Percentiles rank a stretch among this genome's conserved stretches.
These are phyloP conservation scores for Penicillium atrosanguineum DNA, from an alignment of 495 filamentous ascomycete species.

Conservation along the genomic window DNA sequence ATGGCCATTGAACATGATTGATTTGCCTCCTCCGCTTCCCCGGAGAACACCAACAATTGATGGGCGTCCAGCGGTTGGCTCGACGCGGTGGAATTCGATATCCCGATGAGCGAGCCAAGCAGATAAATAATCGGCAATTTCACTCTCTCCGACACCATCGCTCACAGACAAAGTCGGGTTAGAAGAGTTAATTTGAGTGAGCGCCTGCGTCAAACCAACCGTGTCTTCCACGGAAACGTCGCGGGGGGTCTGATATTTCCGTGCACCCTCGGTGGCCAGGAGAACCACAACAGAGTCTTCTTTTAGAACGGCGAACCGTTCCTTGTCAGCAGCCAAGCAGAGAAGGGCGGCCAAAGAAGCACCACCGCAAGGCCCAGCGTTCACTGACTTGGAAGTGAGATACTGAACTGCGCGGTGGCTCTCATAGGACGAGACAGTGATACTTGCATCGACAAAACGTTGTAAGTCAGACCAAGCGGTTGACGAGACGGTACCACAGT, in stretches of 20 bases:
- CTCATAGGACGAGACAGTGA: conserved; percentile 57
- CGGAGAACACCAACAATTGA: conserved; percentile 46
- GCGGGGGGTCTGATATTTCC: conserved; percentile 31
- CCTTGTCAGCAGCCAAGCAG: conserved; percentile 31
- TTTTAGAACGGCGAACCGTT: conserved; percentile 29
- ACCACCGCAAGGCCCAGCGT: conserved; percentile 64
- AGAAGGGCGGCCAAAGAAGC: conserved; percentile 58
- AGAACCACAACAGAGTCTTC: conserved; percentile 53
- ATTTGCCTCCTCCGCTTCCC: conserved; percentile 41
- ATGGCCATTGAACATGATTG: conserved; percentile 51
- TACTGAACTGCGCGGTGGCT: conserved; percentile 51
- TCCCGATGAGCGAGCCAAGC: conserved; percentile 47
- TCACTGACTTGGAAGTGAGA: conserved; percentile 42
- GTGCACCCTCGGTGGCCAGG: conserved; percentile 48
- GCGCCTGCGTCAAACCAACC: conserved; percentile 34
- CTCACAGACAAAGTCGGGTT: conserved; percentile 39
- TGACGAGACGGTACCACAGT: conserved; percentile 63
- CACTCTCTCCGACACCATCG: conserved; percentile 39
- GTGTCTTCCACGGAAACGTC: conserved; percentile 34
- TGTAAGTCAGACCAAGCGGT: conserved; percentile 59
- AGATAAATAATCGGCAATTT: conserved; percentile 38
- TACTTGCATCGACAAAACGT: conserved; percentile 53
- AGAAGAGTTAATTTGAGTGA: conserved; percentile 45
- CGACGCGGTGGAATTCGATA: conserved; percentile 45
- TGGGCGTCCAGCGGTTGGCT: conserved; percentile 38